Evolutionary conservation across 192 early-diverging fungal species (phyloP).

Genomic region (Coemansia sp.): DNA sequence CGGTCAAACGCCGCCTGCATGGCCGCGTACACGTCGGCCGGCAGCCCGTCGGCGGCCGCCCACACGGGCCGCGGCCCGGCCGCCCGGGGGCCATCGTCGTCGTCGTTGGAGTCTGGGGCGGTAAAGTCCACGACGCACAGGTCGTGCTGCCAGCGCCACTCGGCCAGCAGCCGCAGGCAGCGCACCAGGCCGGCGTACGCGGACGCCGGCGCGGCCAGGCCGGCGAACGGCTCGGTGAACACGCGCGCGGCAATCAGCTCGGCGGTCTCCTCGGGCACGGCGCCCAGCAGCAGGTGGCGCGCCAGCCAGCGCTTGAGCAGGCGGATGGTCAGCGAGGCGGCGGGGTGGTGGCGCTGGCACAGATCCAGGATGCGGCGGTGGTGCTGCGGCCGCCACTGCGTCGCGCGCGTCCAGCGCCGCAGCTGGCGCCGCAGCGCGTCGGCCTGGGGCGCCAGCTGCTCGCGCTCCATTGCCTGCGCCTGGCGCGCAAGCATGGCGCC

Average conservation of each 20-base stretch:
- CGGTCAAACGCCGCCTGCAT: conserved; percentile 55
- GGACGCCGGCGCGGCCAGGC: conserved; percentile 58
- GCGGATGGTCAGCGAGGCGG: conserved; percentile 74
- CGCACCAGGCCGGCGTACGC: conserved; percentile 75
- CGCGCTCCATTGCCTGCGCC: conserved; percentile 30
- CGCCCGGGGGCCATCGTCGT: neutral
- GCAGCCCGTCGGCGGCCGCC: conserved; percentile 14
- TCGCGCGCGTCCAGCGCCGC: conserved; percentile 26
- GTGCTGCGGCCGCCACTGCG: conserved; percentile 30
- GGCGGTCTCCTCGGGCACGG: conserved; percentile 69
- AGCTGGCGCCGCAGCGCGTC: conserved; percentile 43
- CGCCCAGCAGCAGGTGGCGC: conserved; percentile 69
- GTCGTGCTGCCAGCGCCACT: conserved; percentile 73
- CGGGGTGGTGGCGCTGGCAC: conserved; percentile 65
- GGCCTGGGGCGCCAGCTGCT: conserved; percentile 48
- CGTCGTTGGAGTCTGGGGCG: conserved; percentile 43
- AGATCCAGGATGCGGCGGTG: conserved; percentile 64
- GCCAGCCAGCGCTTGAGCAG: conserved; percentile 88
- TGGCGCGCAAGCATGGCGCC: conserved; percentile 55
- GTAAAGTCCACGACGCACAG: conserved; percentile 77
- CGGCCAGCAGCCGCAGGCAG: conserved; percentile 64
- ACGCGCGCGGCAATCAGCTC: conserved; percentile 72
- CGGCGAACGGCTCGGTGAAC: conserved; percentile 56
- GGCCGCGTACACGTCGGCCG: neutral
- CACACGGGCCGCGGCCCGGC: conserved; percentile 7